phyloP scores from a whole-genome alignment of 2,329 filamentous ascomycete genomes.

The Pleurostoma richardsiae region DNA sequence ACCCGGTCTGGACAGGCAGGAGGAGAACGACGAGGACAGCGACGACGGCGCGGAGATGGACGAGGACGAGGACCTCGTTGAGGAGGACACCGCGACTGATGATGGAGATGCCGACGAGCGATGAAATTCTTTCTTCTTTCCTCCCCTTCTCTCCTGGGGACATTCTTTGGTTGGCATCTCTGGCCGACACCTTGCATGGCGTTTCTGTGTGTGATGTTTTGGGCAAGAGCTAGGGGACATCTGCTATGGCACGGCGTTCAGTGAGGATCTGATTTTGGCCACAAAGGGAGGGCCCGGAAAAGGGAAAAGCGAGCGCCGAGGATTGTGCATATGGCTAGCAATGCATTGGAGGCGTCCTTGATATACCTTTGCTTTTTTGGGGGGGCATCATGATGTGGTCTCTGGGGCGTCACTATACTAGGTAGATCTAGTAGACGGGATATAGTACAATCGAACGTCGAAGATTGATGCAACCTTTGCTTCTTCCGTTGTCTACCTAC shows the following conservation, averaged over 20 bases:
- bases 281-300: background rate
- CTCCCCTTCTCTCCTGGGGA: background rate
- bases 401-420: too few relatives aligned
- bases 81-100: slow-evolving; percentile 21
- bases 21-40: slow-evolving; percentile 45
- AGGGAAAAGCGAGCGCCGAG: background rate
- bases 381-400: background rate
- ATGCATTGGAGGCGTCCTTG: background rate
- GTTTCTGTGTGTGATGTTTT: background rate
- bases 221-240: background rate
- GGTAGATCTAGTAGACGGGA: too few relatives aligned
- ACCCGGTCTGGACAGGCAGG: slow-evolving; percentile 59
- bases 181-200: background rate
- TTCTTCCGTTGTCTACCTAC: too few relatives aligned
- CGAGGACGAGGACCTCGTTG: slow-evolving; percentile 30
- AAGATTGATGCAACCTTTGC: too few relatives aligned
- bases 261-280: background rate
- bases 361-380: background rate
- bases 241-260: background rate
- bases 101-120: slow-evolving; percentile 13
- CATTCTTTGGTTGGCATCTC: background rate
- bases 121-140: background rate
- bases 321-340: background rate
- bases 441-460: too few relatives aligned
- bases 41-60: slow-evolving; percentile 43